Evolutionary conservation across 345 rosid genomes (phyloP).

Genomic region (Citrus maxima): DNA sequence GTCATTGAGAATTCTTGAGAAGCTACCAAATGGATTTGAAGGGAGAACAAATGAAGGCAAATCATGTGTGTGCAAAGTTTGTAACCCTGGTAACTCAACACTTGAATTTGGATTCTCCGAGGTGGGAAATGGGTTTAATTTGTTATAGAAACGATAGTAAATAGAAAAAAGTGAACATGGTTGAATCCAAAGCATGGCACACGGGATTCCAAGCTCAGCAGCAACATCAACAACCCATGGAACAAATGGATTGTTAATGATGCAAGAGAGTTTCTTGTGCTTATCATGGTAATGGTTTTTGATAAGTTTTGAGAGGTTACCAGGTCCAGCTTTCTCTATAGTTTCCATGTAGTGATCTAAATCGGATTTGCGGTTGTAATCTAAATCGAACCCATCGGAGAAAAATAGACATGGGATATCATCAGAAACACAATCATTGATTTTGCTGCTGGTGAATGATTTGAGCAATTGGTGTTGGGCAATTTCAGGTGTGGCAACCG

Average conservation of each 20-base stretch:
- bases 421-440: conserved; percentile 7
- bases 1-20: conserved; percentile 18
- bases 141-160: conserved; percentile 39
- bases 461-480: conserved; percentile 31
- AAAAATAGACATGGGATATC: conserved; percentile 35
- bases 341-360: conserved; percentile 37
- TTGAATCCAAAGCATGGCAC: conserved; percentile 59
- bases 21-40: conserved; percentile 23
- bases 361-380: conserved; percentile 32
- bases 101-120: conserved; percentile 20
- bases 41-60: conserved; percentile 51
- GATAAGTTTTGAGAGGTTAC: conserved; percentile 33
- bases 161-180: conserved; percentile 40
- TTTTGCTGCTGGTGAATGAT: conserved; percentile 14
- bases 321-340: conserved; percentile 31
- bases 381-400: conserved; percentile 44
- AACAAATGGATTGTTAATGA: conserved; percentile 44
- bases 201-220: conserved; percentile 29
- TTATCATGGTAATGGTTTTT: conserved; percentile 18
- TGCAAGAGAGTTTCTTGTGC: conserved; percentile 35
- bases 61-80: conserved; percentile 31
- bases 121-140: conserved; percentile 31
- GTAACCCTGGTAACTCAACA: conserved; percentile 41
- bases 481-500: conserved; percentile 35
- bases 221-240: conserved; percentile 53